A percentile compares a stretch with the other conserved stretches of the same genome.
phyloP scores from a whole-genome alignment of 2,329 filamentous ascomycete genomes.

The Xylaria sp. region DNA sequence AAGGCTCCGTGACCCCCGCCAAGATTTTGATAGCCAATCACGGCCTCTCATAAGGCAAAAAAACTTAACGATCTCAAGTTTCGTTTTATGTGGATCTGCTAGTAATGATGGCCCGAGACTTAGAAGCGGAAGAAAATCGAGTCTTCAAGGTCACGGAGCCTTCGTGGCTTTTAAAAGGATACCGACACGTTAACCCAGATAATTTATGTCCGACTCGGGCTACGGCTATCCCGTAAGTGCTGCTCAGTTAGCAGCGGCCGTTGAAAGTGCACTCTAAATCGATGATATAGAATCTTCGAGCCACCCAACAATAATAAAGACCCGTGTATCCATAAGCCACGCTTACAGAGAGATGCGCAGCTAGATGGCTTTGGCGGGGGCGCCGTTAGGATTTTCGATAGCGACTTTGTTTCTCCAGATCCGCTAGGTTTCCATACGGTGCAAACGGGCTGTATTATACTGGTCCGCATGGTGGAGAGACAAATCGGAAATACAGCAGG shows the following conservation, averaged over 20 bases:
- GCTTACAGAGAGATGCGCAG: background rate
- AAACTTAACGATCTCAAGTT: no score
- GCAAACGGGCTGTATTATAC: background rate
- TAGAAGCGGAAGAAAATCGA: background rate
- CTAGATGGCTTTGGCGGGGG: background rate
- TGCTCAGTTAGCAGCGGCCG: background rate
- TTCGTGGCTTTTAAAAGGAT: no score
- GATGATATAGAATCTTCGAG: background rate
- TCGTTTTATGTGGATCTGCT: no score
- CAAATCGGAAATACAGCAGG: background rate
- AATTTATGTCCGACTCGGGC: no score
- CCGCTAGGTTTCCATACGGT: slow-evolving; percentile 1
- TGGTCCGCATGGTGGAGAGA: slow-evolving; percentile 13
- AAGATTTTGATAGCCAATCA: no score
- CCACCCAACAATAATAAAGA: background rate
- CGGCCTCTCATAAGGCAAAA: no score
- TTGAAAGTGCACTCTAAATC: background rate
- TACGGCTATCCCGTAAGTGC: background rate
- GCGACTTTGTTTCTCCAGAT: background rate
- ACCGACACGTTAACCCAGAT: no score
- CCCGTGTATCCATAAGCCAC: background rate
- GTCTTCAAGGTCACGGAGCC: no score
- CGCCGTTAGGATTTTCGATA: background rate
- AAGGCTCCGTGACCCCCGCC: no score
- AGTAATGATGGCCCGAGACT: background rate